Evolutionary conservation across 2,329 filamentous ascomycete species (phyloP).

Genomic region (Neonectria punicea): DNA sequence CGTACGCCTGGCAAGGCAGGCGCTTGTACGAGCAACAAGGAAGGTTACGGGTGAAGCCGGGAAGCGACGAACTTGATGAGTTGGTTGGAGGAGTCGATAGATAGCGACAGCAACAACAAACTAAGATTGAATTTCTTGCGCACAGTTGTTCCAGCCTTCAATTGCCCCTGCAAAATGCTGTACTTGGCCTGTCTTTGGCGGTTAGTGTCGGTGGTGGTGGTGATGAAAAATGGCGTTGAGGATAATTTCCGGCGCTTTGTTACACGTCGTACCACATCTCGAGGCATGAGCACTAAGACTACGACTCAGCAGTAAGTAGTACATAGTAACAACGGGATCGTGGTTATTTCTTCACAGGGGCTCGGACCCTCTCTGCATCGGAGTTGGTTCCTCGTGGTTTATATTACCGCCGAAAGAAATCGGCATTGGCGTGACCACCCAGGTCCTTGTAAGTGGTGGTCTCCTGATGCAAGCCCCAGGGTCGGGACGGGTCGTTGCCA

Average conservation of each 20-base stretch:
- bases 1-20: slow-evolving; percentile 18
- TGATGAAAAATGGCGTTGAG: background rate
- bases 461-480: too few species aligned
- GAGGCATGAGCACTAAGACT: background rate
- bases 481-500: background rate
- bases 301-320: too few species aligned
- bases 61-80: slow-evolving; percentile 7
- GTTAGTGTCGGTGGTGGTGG: too few species aligned
- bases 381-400: background rate
- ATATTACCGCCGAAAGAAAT: background rate
- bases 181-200: background rate
- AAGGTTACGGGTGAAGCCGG: slow-evolving; percentile 23
- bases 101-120: slow-evolving; percentile 21
- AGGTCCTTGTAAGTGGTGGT: background rate
- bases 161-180: background rate
- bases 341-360: background rate
- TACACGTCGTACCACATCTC: background rate
- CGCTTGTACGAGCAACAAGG: slow-evolving; percentile 15
- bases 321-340: background rate
- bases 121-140: slow-evolving; percentile 13
- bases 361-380: background rate
- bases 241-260: background rate
- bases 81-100: slow-evolving; percentile 9
- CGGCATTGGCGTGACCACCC: background rate
- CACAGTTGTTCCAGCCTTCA: background rate